Evolutionary conservation across 345 rosid genomes (phyloP).

Genomic region (Anastatica hierochuntica): DNA sequence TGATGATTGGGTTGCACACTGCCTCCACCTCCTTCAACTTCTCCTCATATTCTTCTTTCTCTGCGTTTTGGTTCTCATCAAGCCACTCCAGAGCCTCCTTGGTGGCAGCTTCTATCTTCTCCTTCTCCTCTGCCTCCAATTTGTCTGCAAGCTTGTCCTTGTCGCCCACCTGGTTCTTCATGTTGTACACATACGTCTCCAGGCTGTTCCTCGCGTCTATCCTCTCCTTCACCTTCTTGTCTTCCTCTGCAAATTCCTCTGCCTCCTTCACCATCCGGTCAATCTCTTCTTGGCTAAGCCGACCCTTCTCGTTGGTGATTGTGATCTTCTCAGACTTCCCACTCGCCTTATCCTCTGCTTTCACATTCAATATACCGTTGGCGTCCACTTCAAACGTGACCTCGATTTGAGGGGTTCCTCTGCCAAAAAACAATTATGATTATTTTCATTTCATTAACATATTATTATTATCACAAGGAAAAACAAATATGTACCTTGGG

Average conservation of each 20-base stretch:
- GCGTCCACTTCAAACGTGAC: background rate
- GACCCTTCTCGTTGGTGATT: slow-evolving; percentile 16
- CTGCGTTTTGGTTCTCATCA: slow-evolving; percentile 27
- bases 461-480: background rate
- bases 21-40: slow-evolving; percentile 91
- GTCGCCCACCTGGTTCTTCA: slow-evolving; percentile 89
- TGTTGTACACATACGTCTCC: slow-evolving; percentile 62
- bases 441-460: too few species aligned
- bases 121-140: slow-evolving; percentile 80
- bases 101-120: slow-evolving; percentile 58
- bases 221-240: slow-evolving; percentile 29
- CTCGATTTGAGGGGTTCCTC: background rate
- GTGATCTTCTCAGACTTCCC: slow-evolving; percentile 22
- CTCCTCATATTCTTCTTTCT: slow-evolving; percentile 90
- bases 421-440: background rate
- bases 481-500: background rate
- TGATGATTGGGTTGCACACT: slow-evolving; percentile 83
- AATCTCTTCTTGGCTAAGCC: slow-evolving; percentile 19
- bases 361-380: background rate
- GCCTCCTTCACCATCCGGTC: slow-evolving; percentile 23
- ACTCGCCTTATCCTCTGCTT: slow-evolving; percentile 21
- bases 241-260: slow-evolving; percentile 26
- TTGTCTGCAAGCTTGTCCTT: slow-evolving; percentile 90
- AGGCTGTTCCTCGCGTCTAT: slow-evolving; percentile 39
- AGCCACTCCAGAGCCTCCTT: slow-evolving; percentile 74